Evolutionary conservation across 352 stramenopile species (phyloP).

Genomic region (Phytophthora rubi): DNA sequence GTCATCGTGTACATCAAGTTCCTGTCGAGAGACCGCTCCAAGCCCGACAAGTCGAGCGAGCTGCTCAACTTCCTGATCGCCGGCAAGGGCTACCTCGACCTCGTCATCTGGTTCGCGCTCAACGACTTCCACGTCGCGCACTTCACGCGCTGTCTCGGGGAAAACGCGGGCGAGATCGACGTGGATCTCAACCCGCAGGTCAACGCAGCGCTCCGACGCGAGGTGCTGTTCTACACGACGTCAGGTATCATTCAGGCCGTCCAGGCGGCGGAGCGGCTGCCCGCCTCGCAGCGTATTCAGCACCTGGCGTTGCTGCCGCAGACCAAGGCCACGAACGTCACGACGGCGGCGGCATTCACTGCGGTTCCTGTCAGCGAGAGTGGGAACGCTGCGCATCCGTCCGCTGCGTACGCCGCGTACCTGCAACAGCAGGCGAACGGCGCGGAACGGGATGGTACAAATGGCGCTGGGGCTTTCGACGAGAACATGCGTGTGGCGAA

Average conservation of each 20-base stretch:
- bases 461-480: constrained; percentile 59
- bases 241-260: constrained; percentile 91
- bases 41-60: constrained; percentile 66
- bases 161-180: constrained; percentile 68
- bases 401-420: constrained; percentile 54
- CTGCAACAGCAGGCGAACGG: constrained; percentile 61
- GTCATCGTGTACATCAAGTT: constrained; percentile 84
- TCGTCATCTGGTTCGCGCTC: constrained; percentile 90
- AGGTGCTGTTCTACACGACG: constrained; percentile 92
- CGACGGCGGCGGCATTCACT: constrained; percentile 31
- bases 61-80: constrained; percentile 90
- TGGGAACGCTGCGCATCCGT: constrained; percentile 34
- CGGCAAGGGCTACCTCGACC: constrained; percentile 87
- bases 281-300: constrained; percentile 81
- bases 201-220: constrained; percentile 83
- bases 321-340: constrained; percentile 49
- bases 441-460: constrained; percentile 31
- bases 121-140: constrained; percentile 88
- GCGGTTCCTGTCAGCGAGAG: constrained; percentile 40
- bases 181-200: constrained; percentile 89
- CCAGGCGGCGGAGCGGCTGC: constrained; percentile 74
- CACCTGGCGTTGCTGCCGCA: constrained; percentile 85
- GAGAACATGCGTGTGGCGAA: constrained; percentile 79
- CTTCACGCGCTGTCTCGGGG: constrained; percentile 70
- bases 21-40: constrained; percentile 61